A percentile compares a stretch with the other conserved stretches of the same genome.
phyloP scores from a whole-genome alignment of 768 basidiomycete genomes.

The Ramaria sp. region DNA sequence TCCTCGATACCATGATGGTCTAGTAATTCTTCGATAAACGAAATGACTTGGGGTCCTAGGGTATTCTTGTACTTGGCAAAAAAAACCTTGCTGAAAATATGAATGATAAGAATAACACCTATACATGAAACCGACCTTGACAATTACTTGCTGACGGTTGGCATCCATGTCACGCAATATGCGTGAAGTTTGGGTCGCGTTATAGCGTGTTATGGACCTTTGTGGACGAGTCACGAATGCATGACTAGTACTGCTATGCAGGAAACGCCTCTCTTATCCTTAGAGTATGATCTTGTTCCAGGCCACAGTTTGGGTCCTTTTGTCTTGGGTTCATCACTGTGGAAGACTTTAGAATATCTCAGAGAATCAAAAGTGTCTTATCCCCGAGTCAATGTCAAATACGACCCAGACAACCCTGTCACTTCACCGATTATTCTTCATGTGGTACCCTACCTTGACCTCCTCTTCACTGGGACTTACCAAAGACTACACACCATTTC shows the following conservation, averaged over 20 bases:
- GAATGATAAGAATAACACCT: not conserved
- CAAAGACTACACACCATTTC: constrained; percentile 76
- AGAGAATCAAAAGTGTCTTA: constrained; percentile 56
- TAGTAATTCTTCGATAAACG: constrained; percentile 61
- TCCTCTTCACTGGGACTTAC: constrained; percentile 72
- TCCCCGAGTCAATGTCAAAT: constrained; percentile 77
- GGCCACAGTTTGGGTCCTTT: constrained; percentile 70
- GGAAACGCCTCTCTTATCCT: constrained; percentile 16
- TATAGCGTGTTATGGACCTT: constrained; percentile 11
- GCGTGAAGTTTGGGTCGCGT: not conserved
- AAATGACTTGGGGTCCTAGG: constrained; percentile 66
- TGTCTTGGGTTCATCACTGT: constrained; percentile 61
- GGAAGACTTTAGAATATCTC: constrained; percentile 63
- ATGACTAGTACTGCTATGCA: constrained; percentile 1
- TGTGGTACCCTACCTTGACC: constrained; percentile 69
- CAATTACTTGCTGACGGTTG: constrained; percentile 28
- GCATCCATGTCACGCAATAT: constrained; percentile 23
- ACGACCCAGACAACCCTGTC: constrained; percentile 58
- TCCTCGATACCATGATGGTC: constrained; percentile 60
- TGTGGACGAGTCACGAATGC: constrained; percentile 9
- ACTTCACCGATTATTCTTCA: constrained; percentile 70
- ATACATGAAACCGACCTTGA: constrained; percentile 25
- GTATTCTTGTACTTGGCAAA: constrained; percentile 76
- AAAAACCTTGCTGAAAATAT: constrained; percentile 45
- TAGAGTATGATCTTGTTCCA: constrained; percentile 69